Evolutionary conservation across 1,284 basidiomycete genomes (phyloP).

Genomic region (Malassezia yamatoensis): DNA sequence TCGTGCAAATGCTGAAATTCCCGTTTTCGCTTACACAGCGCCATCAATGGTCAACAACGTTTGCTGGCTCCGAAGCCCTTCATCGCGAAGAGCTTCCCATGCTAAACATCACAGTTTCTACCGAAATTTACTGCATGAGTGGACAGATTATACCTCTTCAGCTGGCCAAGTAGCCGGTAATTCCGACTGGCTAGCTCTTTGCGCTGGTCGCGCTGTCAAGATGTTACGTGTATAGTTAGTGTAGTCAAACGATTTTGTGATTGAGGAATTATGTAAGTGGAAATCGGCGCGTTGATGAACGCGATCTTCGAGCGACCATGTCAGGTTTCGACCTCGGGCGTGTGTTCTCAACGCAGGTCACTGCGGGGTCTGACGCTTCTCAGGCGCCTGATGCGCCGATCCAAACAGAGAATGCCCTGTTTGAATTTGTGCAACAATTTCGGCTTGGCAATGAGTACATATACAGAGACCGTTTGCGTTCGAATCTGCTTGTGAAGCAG

Average conservation of each 20-base stretch:
- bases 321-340: conserved; percentile 47
- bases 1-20: conserved; percentile 38
- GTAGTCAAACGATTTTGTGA: too few species aligned
- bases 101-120: conserved; percentile 22
- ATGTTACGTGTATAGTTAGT: conserved; percentile 21
- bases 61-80: conserved; percentile 36
- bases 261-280: neutral
- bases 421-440: conserved; percentile 46
- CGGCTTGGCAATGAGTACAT: conserved; percentile 44
- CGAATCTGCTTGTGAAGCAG: conserved; percentile 78
- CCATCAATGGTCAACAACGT: conserved; percentile 47
- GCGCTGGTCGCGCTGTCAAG: conserved; percentile 19
- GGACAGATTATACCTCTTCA: conserved; percentile 37
- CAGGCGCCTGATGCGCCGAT: conserved; percentile 42
- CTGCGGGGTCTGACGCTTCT: conserved; percentile 33
- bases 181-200: conserved; percentile 25
- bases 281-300: neutral
- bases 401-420: conserved; percentile 41
- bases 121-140: conserved; percentile 40
- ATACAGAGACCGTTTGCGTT: conserved; percentile 73
- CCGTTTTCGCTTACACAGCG: conserved; percentile 40
- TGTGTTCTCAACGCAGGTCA: conserved; percentile 39
- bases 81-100: conserved; percentile 18
- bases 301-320: conserved; percentile 22
- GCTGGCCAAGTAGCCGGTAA: conserved; percentile 3